phyloP scores from a whole-genome alignment of 1,284 basidiomycete species.

The Malassezia caprae region DNA sequence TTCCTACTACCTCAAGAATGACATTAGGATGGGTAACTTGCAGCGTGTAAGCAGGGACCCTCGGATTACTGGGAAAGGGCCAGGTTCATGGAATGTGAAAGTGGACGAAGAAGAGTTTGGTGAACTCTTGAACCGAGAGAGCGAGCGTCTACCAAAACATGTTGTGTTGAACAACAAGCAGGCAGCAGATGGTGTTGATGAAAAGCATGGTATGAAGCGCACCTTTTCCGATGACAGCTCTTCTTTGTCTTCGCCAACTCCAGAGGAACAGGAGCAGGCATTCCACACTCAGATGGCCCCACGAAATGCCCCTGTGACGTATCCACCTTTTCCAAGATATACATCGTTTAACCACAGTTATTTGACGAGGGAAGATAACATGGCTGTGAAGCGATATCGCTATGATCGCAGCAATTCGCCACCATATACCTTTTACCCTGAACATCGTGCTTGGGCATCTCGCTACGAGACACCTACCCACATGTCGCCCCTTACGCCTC shows the following conservation, averaged over 20 bases:
- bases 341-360: background rate
- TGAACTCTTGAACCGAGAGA: conserved; percentile 8
- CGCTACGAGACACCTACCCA: background rate
- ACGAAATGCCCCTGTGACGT: background rate
- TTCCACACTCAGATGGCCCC: background rate
- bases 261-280: background rate
- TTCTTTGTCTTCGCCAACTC: background rate
- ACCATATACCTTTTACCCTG: background rate
- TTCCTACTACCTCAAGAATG: conserved; percentile 44
- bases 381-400: background rate
- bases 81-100: conserved; percentile 21
- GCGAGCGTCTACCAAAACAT: background rate
- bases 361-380: background rate
- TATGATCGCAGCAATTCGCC: background rate
- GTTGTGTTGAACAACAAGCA: background rate
- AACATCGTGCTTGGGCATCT: background rate
- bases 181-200: background rate
- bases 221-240: background rate
- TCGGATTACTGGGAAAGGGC: conserved; percentile 25
- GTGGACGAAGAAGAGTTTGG: conserved; percentile 23
- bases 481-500: background rate
- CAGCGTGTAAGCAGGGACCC: conserved; percentile 43
- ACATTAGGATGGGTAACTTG: conserved; percentile 33
- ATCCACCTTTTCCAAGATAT: background rate
- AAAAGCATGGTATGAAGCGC: conserved; percentile 1